Base-by-base conservation (phyloP, 202 grass and related monocot genomes). In the Hordeum pubiflorum region DNA sequence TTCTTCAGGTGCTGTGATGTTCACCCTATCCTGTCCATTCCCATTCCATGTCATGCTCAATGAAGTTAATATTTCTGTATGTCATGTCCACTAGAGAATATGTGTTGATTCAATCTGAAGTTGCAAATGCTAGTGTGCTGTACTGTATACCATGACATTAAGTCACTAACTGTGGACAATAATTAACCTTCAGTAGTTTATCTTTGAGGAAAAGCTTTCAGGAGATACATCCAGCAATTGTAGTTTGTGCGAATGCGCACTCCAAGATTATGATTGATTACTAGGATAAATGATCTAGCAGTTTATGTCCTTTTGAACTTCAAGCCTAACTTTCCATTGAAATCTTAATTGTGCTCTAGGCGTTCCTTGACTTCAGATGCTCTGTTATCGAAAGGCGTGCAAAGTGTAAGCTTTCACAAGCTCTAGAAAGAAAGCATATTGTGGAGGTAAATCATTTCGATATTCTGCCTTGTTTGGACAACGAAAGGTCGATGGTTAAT, bases 361-460 rank as follows among this genome's bases (percentile, higher is more conserved):
- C 86, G 4, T 97, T 97, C 79, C 70, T 97, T 82, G 89, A 97
- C 76, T 97, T 97, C 65, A 90, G 94, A 83, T 89, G 82, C 72
- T 98, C 92, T 63, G 85, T 98, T 50, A 86, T 98, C 60, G 92
- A 94, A 88, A 94, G 92, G 52, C 95, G 95, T 86, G 90, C 90
- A 80, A 94, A 75, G 85, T 98, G 88, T 91, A 98, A 91, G 88
- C 95, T 98, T 86, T 91, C 84, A 58, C 95, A 98, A 72, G 92
- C 92, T 70, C 79, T 91, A 72, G 91, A 94, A 81, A 89, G 92
- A 78, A 93, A 93, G 36, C 95, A 98, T 86, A 98, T 98, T 13
- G 82, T 98, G n/a, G 92, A 98, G 95, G 95, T 98, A 88, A 84
- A 74, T 85, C 67, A 65, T 82, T 82, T 86, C 36, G 73, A 57